Conservation (phyloP, 2,329 filamentous ascomycete species). For the Aspergillus amoenus region DNA sequence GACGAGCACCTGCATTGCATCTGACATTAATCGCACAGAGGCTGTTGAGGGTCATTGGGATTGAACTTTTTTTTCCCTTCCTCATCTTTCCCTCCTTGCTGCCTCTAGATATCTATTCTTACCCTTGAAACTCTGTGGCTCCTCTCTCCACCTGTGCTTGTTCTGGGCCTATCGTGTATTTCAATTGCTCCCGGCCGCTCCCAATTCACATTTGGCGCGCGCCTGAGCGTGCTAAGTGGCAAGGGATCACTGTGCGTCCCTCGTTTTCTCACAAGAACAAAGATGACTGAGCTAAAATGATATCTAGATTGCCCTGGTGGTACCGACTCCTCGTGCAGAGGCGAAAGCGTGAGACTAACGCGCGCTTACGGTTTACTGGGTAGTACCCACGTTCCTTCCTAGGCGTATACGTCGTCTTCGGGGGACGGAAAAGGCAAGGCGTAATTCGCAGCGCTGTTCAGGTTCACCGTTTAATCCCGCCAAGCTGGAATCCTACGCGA, state of each 20-base stretch:
- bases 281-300: not conserved
- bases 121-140: not conserved
- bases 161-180: not conserved
- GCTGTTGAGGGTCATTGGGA: not conserved
- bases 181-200: not conserved
- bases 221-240: not conserved
- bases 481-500: slow-evolving; percentile 67
- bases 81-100: not conserved
- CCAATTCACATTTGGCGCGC: not conserved
- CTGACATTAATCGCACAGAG: slow-evolving; percentile 2
- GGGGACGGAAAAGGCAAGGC: not conserved
- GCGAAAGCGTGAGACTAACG: slow-evolving; percentile 16
- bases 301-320: slow-evolving; percentile 17
- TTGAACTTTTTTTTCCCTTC: not conserved
- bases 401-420: not conserved
- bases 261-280: not conserved
- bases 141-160: not conserved
- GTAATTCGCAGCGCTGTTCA: not conserved
- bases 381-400: slow-evolving; percentile 10
- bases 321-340: slow-evolving; percentile 14
- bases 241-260: not conserved
- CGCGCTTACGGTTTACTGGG: slow-evolving; percentile 17
- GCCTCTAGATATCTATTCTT: not conserved
- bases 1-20: slow-evolving; percentile 8
- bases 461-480: slow-evolving; percentile 24